A percentile compares a stretch with the other conserved stretches of the same genome.
phyloP scores from a whole-genome alignment of 495 filamentous ascomycete genomes.

The Cercophora samala region DNA sequence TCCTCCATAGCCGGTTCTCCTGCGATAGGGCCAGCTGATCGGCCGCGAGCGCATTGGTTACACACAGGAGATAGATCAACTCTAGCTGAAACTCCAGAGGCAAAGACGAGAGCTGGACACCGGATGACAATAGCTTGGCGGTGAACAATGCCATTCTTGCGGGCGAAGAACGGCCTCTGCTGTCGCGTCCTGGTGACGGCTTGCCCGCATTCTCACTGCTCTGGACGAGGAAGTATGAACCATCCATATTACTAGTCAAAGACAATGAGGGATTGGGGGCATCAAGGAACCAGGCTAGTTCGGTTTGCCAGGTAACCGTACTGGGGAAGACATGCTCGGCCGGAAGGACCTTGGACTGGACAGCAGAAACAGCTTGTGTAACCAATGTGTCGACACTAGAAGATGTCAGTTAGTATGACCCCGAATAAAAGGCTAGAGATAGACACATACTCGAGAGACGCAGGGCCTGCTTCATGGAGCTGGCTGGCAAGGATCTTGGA shows the following conservation, averaged over 20 bases:
- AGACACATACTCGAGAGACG: constrained; percentile 32
- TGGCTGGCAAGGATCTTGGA: constrained; percentile 41
- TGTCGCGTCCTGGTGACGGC: constrained; percentile 50
- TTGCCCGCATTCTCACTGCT: constrained; percentile 23
- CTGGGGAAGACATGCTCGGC: constrained; percentile 44
- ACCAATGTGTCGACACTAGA: constrained; percentile 41
- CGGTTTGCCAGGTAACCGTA: constrained; percentile 39
- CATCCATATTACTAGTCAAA: constrained; percentile 67
- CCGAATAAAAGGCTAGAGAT: not conserved
- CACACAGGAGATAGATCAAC: constrained; percentile 37
- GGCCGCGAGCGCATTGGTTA: constrained; percentile 41
- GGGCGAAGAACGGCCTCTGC: constrained; percentile 63
- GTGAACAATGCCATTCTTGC: constrained; percentile 71
- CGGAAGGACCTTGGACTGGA: constrained; percentile 20
- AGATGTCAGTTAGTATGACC: not conserved
- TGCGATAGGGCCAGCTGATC: constrained; percentile 44
- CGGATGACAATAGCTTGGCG: constrained; percentile 48
- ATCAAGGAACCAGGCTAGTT: constrained; percentile 58
- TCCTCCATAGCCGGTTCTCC: constrained; percentile 37
- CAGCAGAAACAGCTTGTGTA: constrained; percentile 36
- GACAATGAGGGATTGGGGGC: constrained; percentile 61
- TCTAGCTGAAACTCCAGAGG: constrained; percentile 36
- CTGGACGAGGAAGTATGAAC: constrained; percentile 64
- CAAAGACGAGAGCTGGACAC: constrained; percentile 29
- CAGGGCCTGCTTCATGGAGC: constrained; percentile 37